Conservation (phyloP, 768 basidiomycete species). For the Mycena kentingensis region DNA sequence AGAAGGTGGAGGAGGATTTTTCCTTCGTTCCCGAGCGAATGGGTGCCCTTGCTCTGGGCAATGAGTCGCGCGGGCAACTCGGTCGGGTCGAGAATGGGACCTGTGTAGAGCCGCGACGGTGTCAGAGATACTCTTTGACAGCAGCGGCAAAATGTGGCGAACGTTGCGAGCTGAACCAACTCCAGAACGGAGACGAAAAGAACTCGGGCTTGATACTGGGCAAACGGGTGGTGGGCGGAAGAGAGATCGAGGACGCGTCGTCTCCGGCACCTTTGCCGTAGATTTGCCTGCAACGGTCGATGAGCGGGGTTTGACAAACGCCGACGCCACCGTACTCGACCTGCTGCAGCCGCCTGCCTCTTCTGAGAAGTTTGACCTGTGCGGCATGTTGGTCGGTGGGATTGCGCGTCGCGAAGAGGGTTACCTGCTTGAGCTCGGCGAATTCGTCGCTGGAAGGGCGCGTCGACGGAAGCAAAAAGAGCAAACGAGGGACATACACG, state of each 20-base stretch:
- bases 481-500: slow-evolving; percentile 66
- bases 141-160: slow-evolving; percentile 26
- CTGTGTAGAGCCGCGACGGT: slow-evolving; percentile 48
- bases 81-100: slow-evolving; percentile 79
- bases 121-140: slow-evolving; percentile 9
- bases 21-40: slow-evolving; percentile 69
- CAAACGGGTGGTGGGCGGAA: slow-evolving; percentile 41
- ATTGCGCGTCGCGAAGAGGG: no score
- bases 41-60: slow-evolving; percentile 62
- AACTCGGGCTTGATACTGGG: slow-evolving; percentile 67
- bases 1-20: slow-evolving; percentile 77
- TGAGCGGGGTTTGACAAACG: slow-evolving; percentile 10
- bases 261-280: slow-evolving; percentile 69
- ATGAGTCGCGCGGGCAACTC: slow-evolving; percentile 78
- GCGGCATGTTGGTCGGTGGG: no score
- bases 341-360: slow-evolving; percentile 79
- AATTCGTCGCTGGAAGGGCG: slow-evolving; percentile 74
- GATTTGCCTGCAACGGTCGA: slow-evolving; percentile 59
- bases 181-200: slow-evolving; percentile 84
- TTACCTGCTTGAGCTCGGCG: slow-evolving; percentile 88
- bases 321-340: slow-evolving; percentile 61
- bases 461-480: slow-evolving; percentile 7
- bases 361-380: slow-evolving; percentile 81
- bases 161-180: slow-evolving; percentile 85
- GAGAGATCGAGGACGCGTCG: slow-evolving; percentile 33